phyloP scores from a whole-genome alignment of 345 rosid species.

The Moricandia moricandioides region DNA sequence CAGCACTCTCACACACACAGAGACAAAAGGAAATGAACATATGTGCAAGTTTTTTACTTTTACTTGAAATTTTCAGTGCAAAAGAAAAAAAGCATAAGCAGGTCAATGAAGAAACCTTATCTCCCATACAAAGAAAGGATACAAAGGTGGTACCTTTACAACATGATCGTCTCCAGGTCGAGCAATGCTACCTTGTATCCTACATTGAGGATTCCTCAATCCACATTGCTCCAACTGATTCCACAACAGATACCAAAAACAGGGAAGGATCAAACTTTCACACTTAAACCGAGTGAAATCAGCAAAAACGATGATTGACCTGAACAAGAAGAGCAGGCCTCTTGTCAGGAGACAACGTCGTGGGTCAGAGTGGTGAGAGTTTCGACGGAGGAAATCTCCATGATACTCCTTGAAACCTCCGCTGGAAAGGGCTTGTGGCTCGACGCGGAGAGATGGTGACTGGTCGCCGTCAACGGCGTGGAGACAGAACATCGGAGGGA shows the following conservation, averaged over 20 bases:
- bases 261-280: neutral
- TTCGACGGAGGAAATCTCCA: slow-evolving; percentile 74
- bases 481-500: slow-evolving; percentile 63
- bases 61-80: neutral
- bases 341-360: slow-evolving; percentile 49
- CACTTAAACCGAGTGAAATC: neutral
- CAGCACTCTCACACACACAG: neutral
- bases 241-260: neutral
- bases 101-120: neutral
- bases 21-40: neutral
- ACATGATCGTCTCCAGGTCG: slow-evolving; percentile 52
- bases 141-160: slow-evolving; percentile 49
- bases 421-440: slow-evolving; percentile 69
- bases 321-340: slow-evolving; percentile 89
- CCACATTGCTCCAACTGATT: slow-evolving; percentile 80
- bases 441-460: slow-evolving; percentile 26
- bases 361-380: slow-evolving; percentile 63
- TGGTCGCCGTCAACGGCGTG: slow-evolving; percentile 30
- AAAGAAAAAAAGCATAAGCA: neutral
- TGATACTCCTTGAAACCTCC: slow-evolving; percentile 79
- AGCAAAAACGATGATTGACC: slow-evolving; percentile 34
- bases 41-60: neutral
- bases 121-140: neutral
- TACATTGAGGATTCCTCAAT: slow-evolving; percentile 81
- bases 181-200: slow-evolving; percentile 71